Conservation (phyloP, 768 basidiomycete species). For the Pleurotus ostreatus region DNA sequence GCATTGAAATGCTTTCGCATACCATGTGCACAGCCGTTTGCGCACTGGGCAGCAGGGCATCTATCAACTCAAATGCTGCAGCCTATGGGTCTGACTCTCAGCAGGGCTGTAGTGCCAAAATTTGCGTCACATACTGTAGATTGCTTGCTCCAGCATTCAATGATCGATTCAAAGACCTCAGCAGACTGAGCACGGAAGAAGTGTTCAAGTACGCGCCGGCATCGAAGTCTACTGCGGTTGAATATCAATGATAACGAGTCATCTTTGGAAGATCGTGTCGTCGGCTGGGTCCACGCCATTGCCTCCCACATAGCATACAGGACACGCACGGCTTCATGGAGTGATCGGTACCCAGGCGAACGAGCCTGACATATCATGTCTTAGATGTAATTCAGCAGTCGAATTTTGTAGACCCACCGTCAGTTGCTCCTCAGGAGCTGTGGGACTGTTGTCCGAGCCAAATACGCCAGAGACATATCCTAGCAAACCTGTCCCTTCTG, state of each 20-base stretch:
- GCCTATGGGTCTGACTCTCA: constrained; percentile 30
- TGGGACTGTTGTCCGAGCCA: constrained; percentile 56
- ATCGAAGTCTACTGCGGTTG: constrained; percentile 60
- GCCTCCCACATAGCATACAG: constrained; percentile 74
- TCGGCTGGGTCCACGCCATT: constrained; percentile 44
- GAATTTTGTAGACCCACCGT: constrained; percentile 36
- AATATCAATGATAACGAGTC: constrained; percentile 69
- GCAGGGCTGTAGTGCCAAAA: neutral
- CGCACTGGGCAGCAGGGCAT: constrained; percentile 78
- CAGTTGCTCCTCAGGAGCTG: constrained; percentile 48
- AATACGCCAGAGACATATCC: constrained; percentile 94
- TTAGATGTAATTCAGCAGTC: neutral
- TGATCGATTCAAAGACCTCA: constrained; percentile 80
- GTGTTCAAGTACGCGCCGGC: constrained; percentile 78
- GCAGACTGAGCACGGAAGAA: constrained; percentile 76
- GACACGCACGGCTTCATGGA: constrained; percentile 79
- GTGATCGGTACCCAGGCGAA: constrained; percentile 70
- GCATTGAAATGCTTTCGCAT: constrained; percentile 74
- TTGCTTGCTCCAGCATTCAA: constrained; percentile 78
- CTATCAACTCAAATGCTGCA: constrained; percentile 77
- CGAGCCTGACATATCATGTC: constrained; percentile 44
- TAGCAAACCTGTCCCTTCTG: constrained; percentile 65
- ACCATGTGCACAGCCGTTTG: constrained; percentile 86
- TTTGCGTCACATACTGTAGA: constrained; percentile 33
- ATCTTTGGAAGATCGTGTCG: constrained; percentile 49